Conservation (phyloP, 2,329 filamentous ascomycete species). For the Alternaria arbusti region DNA sequence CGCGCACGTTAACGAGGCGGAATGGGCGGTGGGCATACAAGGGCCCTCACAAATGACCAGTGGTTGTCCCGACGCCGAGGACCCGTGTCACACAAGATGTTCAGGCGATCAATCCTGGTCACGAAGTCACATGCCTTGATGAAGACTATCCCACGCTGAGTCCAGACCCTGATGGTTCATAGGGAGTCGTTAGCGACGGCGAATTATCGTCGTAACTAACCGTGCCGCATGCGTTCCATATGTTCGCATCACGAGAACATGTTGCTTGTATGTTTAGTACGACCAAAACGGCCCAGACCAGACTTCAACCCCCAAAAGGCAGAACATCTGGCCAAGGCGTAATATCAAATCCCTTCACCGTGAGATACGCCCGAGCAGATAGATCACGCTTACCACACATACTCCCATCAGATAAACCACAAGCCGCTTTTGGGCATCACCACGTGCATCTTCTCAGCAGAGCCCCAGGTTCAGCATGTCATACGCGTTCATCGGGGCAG, state of each 20-base stretch:
- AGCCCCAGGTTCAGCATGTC: background rate
- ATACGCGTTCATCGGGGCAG: background rate
- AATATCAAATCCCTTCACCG: background rate
- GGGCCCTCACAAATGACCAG: conserved; percentile 6
- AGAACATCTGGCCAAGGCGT: background rate
- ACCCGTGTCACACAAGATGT: conserved; percentile 6
- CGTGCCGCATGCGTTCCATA: background rate
- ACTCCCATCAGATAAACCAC: background rate
- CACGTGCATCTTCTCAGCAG: background rate
- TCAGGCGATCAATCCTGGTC: conserved; percentile 1
- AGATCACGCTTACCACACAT: background rate
- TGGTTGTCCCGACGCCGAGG: background rate
- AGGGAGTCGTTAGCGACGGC: background rate
- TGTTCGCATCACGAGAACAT: background rate
- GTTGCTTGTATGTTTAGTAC: background rate
- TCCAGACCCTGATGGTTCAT: background rate
- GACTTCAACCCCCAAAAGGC: background rate
- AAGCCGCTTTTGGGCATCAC: background rate
- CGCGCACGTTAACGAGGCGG: background rate
- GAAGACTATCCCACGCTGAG: background rate
- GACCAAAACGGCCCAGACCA: background rate
- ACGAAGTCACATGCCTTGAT: background rate
- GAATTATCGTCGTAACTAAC: background rate
- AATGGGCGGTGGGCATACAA: background rate
- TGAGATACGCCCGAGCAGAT: background rate